Conservation (phyloP, 2,329 filamentous ascomycete species). For the Arthroderma sp. region DNA sequence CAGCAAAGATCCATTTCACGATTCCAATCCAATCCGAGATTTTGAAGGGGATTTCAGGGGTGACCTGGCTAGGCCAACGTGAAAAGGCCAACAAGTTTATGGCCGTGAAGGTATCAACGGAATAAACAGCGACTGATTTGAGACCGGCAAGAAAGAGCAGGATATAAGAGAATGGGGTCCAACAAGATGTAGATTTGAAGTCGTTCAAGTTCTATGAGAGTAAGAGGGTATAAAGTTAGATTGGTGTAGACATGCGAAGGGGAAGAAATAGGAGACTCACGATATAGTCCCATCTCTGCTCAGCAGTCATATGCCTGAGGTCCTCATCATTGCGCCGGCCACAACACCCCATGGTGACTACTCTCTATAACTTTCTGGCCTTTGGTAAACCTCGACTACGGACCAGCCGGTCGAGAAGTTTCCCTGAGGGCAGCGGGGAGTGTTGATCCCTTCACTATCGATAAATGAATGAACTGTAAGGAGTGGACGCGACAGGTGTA, state of each 20-base stretch:
- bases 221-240: background rate
- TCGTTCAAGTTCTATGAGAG: slow-evolving; percentile 45
- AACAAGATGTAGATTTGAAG: slow-evolving; percentile 72
- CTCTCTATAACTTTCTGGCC: too few species aligned
- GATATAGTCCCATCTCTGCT: slow-evolving; percentile 93
- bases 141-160: slow-evolving; percentile 72
- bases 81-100: slow-evolving; percentile 82
- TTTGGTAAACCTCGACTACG: too few species aligned
- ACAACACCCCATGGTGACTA: slow-evolving; percentile 50
- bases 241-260: background rate
- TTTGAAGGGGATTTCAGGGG: slow-evolving; percentile 61
- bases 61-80: slow-evolving; percentile 72
- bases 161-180: slow-evolving; percentile 64
- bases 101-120: slow-evolving; percentile 83
- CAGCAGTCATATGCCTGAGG: slow-evolving; percentile 53
- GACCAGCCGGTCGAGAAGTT: too few species aligned
- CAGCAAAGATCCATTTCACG: slow-evolving; percentile 80
- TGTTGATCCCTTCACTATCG: too few species aligned
- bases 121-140: slow-evolving; percentile 72
- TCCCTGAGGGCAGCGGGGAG: too few species aligned
- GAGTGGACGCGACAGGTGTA: too few species aligned
- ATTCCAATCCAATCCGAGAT: slow-evolving; percentile 37
- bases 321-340: slow-evolving; percentile 45
- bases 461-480: too few species aligned
- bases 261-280: slow-evolving; percentile 35